Base-by-base conservation (phyloP, 2,329 filamentous ascomycete genomes). In the Aspergillus sp. region DNA sequence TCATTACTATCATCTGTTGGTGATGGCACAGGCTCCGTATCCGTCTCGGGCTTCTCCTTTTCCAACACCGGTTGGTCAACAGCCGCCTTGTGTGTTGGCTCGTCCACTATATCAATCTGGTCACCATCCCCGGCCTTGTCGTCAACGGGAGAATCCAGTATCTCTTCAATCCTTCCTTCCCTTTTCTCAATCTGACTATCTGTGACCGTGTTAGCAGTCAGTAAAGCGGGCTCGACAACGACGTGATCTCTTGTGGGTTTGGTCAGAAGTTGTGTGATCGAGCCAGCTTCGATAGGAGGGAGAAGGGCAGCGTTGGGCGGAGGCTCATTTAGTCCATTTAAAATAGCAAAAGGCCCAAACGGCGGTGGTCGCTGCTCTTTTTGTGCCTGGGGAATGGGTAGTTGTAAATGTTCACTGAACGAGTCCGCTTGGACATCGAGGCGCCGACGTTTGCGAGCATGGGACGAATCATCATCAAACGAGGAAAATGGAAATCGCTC, bases 321-420 rank as follows among this genome's bases (percentile, higher is more conserved):
- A 3, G 81, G 81, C 49, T 84, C 79, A 61, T 83, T 79, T 35
- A 84, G 61, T 6, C 79, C 79, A 54, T 81, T 81, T 8, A 84
- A 61, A 47, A 73, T 72, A 36, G 71, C 68, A 50, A 74, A 66
- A 26, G 69, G 65, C 26, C 68, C 63, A 53, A 72, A 68, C 6
- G 70, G 65, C 34, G 62, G 68, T n/a, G 60, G 65, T 37, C 70
- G 66, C 43, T 66, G 65, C 45, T 71, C 68, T 43, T 70, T 68
- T 37, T 73, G 70, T n/a, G 67, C 58, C 45, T 70, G 67, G 6
- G 72, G 72, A 28, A 71, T 71, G 13, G 72, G 72, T 8, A 75
- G 55, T 47, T 73, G 72, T 35, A 74, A 57, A 54, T 71, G 67
- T 42, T 72, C 67, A 28, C 67, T 63, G 35, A 70, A 69, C 26